phyloP scores from a whole-genome alignment of 140 eudicot species.

The Flaveria floridana region DNA sequence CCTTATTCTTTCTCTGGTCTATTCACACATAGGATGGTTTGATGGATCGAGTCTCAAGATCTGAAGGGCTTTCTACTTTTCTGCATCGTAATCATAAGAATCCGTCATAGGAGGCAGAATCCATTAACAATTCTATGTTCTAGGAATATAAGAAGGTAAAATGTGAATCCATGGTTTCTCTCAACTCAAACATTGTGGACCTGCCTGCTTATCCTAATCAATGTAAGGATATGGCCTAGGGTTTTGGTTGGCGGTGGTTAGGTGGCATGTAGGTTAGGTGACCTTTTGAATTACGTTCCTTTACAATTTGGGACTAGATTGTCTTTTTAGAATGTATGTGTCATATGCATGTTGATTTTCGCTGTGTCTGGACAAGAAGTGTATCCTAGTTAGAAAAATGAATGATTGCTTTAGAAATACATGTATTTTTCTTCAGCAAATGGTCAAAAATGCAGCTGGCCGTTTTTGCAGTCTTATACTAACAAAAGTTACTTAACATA shows the following conservation, averaged over 20 bases:
- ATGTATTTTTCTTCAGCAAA: neutral
- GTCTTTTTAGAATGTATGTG: neutral
- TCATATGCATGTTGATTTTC: constrained; percentile 6
- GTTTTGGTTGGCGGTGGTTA: neutral
- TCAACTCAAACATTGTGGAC: neutral
- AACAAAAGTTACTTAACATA: constrained; percentile 25
- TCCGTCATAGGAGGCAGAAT: too few relatives aligned
- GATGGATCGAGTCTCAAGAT: neutral
- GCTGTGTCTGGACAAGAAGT: neutral
- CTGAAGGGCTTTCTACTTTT: too few relatives aligned
- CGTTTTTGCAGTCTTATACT: constrained; percentile 21
- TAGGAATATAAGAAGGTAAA: neutral
- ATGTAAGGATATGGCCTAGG: neutral
- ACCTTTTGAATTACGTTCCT: neutral
- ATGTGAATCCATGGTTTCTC: neutral
- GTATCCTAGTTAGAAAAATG: neutral
- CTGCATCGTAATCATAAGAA: too few relatives aligned
- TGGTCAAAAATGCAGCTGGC: constrained; percentile 16
- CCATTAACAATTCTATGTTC: neutral
- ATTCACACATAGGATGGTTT: neutral
- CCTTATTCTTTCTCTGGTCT: neutral
- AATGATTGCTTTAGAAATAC: constrained; percentile 14
- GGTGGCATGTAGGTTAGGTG: neutral
- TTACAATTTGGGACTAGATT: constrained; percentile 8
- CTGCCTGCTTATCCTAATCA: neutral